Evolutionary conservation across 371 early-diverging fungal species (phyloP).

Genomic region (Mucor lusitanicus): DNA sequence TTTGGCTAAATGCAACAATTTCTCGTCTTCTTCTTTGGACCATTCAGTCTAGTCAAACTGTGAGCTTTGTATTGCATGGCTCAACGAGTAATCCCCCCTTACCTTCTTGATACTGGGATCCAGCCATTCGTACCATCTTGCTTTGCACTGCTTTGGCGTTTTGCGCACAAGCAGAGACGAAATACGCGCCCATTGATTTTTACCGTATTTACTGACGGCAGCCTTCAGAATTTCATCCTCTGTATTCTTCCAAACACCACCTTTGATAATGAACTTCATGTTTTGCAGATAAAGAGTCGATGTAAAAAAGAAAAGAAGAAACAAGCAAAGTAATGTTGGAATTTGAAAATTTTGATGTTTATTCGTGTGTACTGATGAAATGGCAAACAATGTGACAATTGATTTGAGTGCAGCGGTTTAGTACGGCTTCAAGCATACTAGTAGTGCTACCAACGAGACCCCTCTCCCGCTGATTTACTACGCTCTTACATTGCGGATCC

Average conservation of each 20-base stretch:
- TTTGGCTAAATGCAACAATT: conserved; percentile 94
- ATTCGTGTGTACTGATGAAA: background rate
- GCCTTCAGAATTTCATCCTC: conserved; percentile 98
- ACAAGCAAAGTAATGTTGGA: background rate
- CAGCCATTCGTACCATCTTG: conserved; percentile 98
- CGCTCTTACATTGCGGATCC: no score
- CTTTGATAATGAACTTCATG: conserved; percentile 55
- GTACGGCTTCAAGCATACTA: no score
- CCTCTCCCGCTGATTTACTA: no score
- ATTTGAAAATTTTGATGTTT: conserved; percentile 2
- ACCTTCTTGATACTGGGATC: conserved; percentile 97
- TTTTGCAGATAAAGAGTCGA: background rate
- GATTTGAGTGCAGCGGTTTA: no score
- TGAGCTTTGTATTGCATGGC: background rate
- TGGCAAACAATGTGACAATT: background rate
- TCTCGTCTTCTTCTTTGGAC: conserved; percentile 98
- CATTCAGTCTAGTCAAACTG: conserved; percentile 82
- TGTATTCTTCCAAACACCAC: conserved; percentile 90
- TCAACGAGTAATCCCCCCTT: no score
- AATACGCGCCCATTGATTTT: conserved; percentile 98
- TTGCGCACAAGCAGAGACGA: conserved; percentile 94
- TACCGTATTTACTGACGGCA: conserved; percentile 97
- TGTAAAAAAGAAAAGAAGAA: background rate
- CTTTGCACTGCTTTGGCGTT: conserved; percentile 98
- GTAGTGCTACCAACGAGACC: no score